Conservation (phyloP, 805 yeast species). For the Ogataea minuta region DNA sequence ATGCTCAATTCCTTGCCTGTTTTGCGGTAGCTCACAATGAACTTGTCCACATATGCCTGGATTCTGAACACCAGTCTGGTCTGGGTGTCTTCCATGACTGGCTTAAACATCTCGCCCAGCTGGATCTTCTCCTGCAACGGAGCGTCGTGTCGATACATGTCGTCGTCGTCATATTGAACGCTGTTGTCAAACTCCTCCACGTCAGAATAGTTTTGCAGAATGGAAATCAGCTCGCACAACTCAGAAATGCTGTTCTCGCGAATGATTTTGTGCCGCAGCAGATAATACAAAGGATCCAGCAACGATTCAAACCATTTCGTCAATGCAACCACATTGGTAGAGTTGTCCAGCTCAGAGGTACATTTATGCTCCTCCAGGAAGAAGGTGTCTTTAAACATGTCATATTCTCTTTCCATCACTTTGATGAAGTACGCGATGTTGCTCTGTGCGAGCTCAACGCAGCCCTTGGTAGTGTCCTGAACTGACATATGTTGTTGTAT, state of each 20-base stretch:
- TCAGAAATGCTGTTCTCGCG: slow-evolving; percentile 66
- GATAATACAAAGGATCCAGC: slow-evolving; percentile 77
- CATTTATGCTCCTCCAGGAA: slow-evolving; percentile 25
- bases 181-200: slow-evolving; percentile 43
- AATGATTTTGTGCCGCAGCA: slow-evolving; percentile 61
- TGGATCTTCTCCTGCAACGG: slow-evolving; percentile 18
- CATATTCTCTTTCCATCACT: slow-evolving; percentile 58
- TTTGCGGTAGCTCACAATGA: slow-evolving; percentile 65
- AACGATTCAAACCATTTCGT: slow-evolving; percentile 60
- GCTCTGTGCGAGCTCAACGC: slow-evolving; percentile 62
- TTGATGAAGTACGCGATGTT: slow-evolving; percentile 59
- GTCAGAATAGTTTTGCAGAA: slow-evolving; percentile 66
- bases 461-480: slow-evolving; percentile 30
- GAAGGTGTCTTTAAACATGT: slow-evolving; percentile 57
- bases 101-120: slow-evolving; percentile 58
- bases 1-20: slow-evolving; percentile 64
- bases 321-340: slow-evolving; percentile 36
- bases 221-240: slow-evolving; percentile 72
- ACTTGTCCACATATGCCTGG: slow-evolving; percentile 68
- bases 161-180: slow-evolving; percentile 17
- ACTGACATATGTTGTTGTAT: slow-evolving; percentile 25
- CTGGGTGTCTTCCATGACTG: slow-evolving; percentile 75
- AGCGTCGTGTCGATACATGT: slow-evolving; percentile 21
- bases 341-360: slow-evolving; percentile 24
- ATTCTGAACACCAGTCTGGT: slow-evolving; percentile 76